Base-by-base conservation (phyloP, 805 yeast genomes). In the Ogataea populi-albae region DNA sequence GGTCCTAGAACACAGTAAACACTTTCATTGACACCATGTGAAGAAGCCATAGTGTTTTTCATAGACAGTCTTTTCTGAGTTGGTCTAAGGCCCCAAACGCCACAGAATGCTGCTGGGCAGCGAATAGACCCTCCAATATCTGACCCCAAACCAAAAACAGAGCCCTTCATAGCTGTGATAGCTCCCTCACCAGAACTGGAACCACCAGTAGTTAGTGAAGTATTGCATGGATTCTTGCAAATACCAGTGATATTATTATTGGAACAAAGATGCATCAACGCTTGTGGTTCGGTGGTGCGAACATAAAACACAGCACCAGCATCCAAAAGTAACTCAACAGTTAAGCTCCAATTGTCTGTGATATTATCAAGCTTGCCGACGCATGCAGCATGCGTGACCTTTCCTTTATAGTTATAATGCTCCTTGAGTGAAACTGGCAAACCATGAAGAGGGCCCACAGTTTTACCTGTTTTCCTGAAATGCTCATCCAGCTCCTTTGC, bases 401-500 rank as follows among this genome's bases (percentile, higher is more conserved):
- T 69, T 26, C 79, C 81, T 28, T 57, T 64, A 38, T 68, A 68
- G 34, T 62, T 59, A 46, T 65, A 68, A 30, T 79, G 78, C 45
- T 79, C 86, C 52, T 79, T 79, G 36, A 79, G 56, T 1, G 84
- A 75, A 32, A 79, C 61, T 5, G 85, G 84, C 45, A 79, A 55
- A 3, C 86, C 85, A 28, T 81, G 83, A 35, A 79, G 62, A 1
- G 81, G 79, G 30, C 79, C 79, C 17, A 73, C 56, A 0, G 75
- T 61, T 33, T 69, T 58, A 3, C 77, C 76, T 32, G 69, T 64
- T 32, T 65, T 61, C 16, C 52, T 50, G 38, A 58, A 61, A 45
- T 68, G 66, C 3, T 71, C 75, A 59, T 80, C 85, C 37, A 76
- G 61, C 46, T 69, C 73, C 42, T 67, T 41, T 2, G 79, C 78